Evolutionary conservation across 73 alveolate species (phyloP), one percentile per base, ranked within the genome.

Genomic region (Paramecium octaurelia): DNA sequence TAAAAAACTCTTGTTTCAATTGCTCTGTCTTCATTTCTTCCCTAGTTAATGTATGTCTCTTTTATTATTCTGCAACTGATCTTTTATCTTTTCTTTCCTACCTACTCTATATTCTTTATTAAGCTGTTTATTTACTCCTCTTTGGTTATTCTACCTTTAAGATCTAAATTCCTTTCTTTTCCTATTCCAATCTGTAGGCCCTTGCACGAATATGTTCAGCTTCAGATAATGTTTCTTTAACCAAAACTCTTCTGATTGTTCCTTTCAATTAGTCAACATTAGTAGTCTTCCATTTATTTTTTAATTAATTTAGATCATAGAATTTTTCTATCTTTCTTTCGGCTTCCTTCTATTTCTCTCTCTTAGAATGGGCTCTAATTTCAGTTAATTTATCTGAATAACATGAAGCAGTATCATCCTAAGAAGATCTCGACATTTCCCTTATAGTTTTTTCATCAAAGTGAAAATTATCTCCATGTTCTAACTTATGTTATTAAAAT

Each of bases 121-220:
- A 42, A 14, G 58, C 60, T 75, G 60, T 38, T 20, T 7, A 35
- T 75, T 16, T 38, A 16, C 24, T 18, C 20, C 35, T 35, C 14
- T 42, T 75, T 35, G 88, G 88, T 75, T 29, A 12, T 35, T 11
- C 68, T 10, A 38, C 18, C 24, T 75, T 75, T 20, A 42, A 42
- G 4, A 42, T 75, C 36, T 75, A 75, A 35, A 12, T 75, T 21
- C 68, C 58, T 29, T 35, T 42, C 16, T 75, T 42, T 34, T 75
- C 58, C 12, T 42, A 75, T 75, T 29, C 57, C 14, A 75, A 29
- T 21, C 88, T 29, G 11, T 75, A 75, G 6, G 88, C 88, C n/a
- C 88, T 75, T 38, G 88, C 88, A 12, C 60, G 38, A 10, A 75
- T 23, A 75, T 75, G 88, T 42, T 75, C 88, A 4, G 88, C 88